Base-by-base conservation (phyloP, 2,329 filamentous ascomycete species). In the Hymenoscyphus albidus region DNA sequence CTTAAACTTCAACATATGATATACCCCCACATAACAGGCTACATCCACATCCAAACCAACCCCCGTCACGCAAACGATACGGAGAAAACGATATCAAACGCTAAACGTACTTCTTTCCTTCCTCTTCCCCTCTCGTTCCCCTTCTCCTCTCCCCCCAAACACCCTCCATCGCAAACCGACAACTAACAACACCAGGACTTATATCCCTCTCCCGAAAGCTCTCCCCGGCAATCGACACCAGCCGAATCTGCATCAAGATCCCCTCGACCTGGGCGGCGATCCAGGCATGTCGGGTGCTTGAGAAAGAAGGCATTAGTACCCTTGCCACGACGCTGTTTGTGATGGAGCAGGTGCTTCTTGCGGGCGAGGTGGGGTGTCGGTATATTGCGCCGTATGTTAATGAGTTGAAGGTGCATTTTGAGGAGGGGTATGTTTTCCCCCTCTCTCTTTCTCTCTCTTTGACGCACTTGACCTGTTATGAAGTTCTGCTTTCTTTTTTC, bases 351-450 rank as follows among this genome's bases (percentile, higher is more conserved):
- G 86, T 85, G 0, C 78, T 79, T 1, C 76, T 88, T 1, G 86
- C 87, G 0, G 82, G 80, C 0, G 81, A 86, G 59, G 83, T 80
- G 0, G 79, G 80, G 3, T 88, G 85, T 69, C 81, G 81, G 0
- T 89, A 88, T 69, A 84, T 89, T 55, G 85, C 86, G 0, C 87
- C 87, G 0, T 89, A 88, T 67, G 83, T 89, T 38, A 88, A 89
- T 70, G 85, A 88, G 68, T 76, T 89, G 51, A 83, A 82, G 67
- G 86, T 87, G 5, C 85, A 88, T 69, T 85, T 88, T 64, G 82
- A 85, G 54, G 70, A 76, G 13, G 77, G 74, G 79, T 84, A 72
- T 69, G 76, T 27, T 27, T 27, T 27, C 22, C 22, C 22, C 22
- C 61, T 7, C 4, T 32, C 5, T 27, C n/a, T 38, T 5, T 39